Percentiles rank a stretch among this genome's conserved stretches.
Conservation (phyloP, 2,329 filamentous ascomycete genomes). For the Fusarium clavum region DNA sequence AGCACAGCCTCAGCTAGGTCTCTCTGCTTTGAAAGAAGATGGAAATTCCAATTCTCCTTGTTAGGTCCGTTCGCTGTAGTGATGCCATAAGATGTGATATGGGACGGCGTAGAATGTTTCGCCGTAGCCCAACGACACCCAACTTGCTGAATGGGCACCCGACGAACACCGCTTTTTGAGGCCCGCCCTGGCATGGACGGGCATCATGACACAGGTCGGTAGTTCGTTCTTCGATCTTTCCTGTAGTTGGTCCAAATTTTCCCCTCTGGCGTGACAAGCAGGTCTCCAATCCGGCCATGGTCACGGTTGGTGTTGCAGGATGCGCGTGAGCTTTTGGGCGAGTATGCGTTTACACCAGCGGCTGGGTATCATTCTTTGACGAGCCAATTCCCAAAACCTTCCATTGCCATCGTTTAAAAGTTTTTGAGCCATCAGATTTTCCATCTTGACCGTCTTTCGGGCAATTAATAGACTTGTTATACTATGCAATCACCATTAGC, state of each 20-base stretch:
- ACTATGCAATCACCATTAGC: slow-evolving; percentile 24
- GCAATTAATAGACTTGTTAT: background rate
- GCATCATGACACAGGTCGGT: slow-evolving; percentile 11
- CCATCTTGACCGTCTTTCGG: background rate
- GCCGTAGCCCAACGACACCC: slow-evolving; percentile 36
- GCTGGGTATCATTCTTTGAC: slow-evolving; percentile 3
- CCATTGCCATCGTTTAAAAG: slow-evolving; percentile 11
- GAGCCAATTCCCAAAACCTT: slow-evolving; percentile 1
- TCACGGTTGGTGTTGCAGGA: slow-evolving; percentile 13
- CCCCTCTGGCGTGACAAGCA: slow-evolving; percentile 28
- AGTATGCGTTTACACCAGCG: slow-evolving; percentile 29
- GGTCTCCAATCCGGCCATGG: slow-evolving; percentile 28
- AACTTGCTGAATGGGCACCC: slow-evolving; percentile 33
- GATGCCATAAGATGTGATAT: background rate
- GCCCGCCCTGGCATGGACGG: slow-evolving; percentile 22
- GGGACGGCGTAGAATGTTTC: slow-evolving; percentile 5
- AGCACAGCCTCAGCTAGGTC: slow-evolving; percentile 30
- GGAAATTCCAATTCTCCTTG: slow-evolving; percentile 34
- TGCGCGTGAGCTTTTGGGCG: slow-evolving; percentile 39
- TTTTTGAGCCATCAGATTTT: background rate
- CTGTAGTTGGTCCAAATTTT: slow-evolving; percentile 21
- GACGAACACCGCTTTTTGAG: slow-evolving; percentile 35
- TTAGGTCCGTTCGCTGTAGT: background rate
- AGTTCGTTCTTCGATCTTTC: slow-evolving; percentile 5
- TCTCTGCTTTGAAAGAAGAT: slow-evolving; percentile 19